These are phyloP conservation scores for Chrysosporium keratinophilum DNA, from an alignment of 2,329 filamentous ascomycete species.

Conservation along the genomic window DNA sequence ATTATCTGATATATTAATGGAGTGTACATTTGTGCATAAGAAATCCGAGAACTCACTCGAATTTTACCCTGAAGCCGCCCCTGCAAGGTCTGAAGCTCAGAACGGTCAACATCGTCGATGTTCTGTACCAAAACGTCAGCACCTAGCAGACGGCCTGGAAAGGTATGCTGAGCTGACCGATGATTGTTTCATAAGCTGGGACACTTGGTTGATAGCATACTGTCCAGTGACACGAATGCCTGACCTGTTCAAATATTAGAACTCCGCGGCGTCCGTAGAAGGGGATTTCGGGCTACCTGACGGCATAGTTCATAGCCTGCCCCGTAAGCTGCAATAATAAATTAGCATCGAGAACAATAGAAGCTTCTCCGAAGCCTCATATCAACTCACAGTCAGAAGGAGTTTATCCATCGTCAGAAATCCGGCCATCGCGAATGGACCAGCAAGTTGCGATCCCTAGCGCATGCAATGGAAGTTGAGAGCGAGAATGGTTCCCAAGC, in stretches of 20 bases:
- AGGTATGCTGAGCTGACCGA: conserved; percentile 27
- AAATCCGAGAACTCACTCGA: conserved; percentile 43
- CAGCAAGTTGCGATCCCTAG: not conserved
- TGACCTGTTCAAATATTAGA: conserved; percentile 39
- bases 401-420: conserved; percentile 57
- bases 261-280: not conserved
- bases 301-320: conserved; percentile 86
- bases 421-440: not conserved
- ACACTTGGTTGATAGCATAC: conserved; percentile 75
- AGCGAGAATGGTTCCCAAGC: not conserved
- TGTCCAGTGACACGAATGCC: conserved; percentile 75
- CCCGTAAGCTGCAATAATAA: conserved; percentile 46
- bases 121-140: conserved; percentile 36
- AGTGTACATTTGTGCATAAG: not conserved
- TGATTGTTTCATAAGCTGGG: conserved; percentile 54
- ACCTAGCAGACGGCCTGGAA: not conserved
- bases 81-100: conserved; percentile 64
- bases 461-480: not conserved
- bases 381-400: conserved; percentile 45
- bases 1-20: conserved; percentile 51
- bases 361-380: not conserved
- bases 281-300: conserved; percentile 40
- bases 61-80: conserved; percentile 74
- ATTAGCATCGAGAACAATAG: conserved; percentile 18
- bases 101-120: conserved; percentile 59